phyloP scores from a whole-genome alignment of 441 rosid species.

The Gossypium schwendimanii region DNA sequence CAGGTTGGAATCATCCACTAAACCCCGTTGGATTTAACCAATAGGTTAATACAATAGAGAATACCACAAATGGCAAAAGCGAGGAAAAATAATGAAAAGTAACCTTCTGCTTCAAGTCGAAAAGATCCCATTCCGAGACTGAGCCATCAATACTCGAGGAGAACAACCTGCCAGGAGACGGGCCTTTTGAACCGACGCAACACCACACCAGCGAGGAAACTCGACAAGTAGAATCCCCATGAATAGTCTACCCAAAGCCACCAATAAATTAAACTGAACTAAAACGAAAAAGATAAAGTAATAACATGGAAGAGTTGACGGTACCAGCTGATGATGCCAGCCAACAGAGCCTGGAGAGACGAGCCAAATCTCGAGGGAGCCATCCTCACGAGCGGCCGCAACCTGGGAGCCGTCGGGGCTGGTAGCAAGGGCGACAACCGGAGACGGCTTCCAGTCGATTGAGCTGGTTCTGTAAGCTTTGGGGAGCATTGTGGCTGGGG shows the following conservation, averaged over 20 bases:
- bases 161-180: conserved; percentile 55
- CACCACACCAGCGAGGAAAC: conserved; percentile 79
- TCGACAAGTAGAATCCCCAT: conserved; percentile 68
- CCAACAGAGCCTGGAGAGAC: conserved; percentile 83
- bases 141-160: conserved; percentile 88
- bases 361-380: conserved; percentile 94
- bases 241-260: conserved; percentile 46
- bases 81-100: not conserved
- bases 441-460: conserved; percentile 84
- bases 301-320: not conserved
- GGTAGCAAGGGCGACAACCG: conserved; percentile 76
- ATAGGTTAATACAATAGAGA: not conserved
- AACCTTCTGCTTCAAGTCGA: conserved; percentile 80
- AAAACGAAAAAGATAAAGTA: not conserved
- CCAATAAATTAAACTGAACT: not conserved
- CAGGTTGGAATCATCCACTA: not conserved
- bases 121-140: conserved; percentile 82
- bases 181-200: conserved; percentile 36
- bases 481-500: conserved; percentile 30
- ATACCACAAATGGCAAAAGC: not conserved
- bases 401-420: conserved; percentile 67
- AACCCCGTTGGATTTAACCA: not conserved
- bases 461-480: conserved; percentile 60
- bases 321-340: conserved; percentile 95
- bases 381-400: conserved; percentile 86